Evolutionary conservation across 768 basidiomycete genomes (phyloP).

Genomic region (Hebeloma cylindrosporum): DNA sequence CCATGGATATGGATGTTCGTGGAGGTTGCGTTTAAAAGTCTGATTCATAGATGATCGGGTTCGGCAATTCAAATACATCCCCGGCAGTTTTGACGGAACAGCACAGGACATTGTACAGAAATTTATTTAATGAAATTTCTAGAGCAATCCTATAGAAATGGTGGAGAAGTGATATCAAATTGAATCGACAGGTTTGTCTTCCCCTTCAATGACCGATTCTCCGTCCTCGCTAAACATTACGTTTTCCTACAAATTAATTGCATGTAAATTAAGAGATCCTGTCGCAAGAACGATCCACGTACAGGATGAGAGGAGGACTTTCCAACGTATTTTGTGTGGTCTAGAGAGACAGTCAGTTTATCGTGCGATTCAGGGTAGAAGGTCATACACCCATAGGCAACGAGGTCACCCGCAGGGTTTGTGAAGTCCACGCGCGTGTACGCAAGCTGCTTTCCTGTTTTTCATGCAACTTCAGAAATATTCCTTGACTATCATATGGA

Average conservation of each 20-base stretch:
- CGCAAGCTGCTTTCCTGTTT: constrained; percentile 70
- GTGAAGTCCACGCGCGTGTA: constrained; percentile 82
- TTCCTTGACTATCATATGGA: constrained; percentile 1
- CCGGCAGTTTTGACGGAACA: no score
- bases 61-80: no score
- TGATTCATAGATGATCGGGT: background rate
- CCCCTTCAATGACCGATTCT: constrained; percentile 64
- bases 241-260: constrained; percentile 50
- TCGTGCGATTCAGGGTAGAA: background rate
- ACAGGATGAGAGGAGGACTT: constrained; percentile 54
- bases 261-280: background rate
- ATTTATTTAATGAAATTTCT: no score
- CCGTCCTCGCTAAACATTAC: constrained; percentile 81
- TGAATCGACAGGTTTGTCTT: constrained; percentile 36
- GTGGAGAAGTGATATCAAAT: no score
- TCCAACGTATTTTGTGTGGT: constrained; percentile 85
- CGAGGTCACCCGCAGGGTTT: constrained; percentile 58
- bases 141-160: no score
- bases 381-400: constrained; percentile 73
- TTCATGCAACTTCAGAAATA: background rate
- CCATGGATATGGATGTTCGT: constrained; percentile 26
- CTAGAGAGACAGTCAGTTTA: constrained; percentile 34
- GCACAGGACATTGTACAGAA: no score
- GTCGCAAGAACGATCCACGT: constrained; percentile 18
- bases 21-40: constrained; percentile 3